These are phyloP conservation scores for Bipolaris oryzae DNA, from an alignment of 2,329 filamentous ascomycete species.

Conservation along the genomic window DNA sequence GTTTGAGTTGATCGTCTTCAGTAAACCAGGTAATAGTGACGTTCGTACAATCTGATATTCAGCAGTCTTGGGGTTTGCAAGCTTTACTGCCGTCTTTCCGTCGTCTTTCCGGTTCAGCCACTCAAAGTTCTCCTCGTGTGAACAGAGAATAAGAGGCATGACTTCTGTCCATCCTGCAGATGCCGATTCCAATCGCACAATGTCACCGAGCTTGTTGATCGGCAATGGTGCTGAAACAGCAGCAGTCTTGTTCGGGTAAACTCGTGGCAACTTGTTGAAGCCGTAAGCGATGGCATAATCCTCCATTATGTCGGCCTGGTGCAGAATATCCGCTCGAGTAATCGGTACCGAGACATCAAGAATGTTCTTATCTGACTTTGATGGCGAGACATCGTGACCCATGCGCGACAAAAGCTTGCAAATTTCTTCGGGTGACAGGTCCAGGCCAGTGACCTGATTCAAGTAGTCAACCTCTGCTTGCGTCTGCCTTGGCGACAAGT, in stretches of 20 bases:
- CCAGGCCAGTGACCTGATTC: slow-evolving; percentile 87
- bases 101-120: slow-evolving; percentile 93
- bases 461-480: slow-evolving; percentile 91
- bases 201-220: slow-evolving; percentile 94
- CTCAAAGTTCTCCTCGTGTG: slow-evolving; percentile 96
- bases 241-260: slow-evolving; percentile 82
- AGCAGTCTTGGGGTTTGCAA: slow-evolving; percentile 89
- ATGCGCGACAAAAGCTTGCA: slow-evolving; percentile 85
- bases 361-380: slow-evolving; percentile 67
- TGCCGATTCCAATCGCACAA: slow-evolving; percentile 84
- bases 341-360: slow-evolving; percentile 84
- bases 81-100: slow-evolving; percentile 78
- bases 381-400: slow-evolving; percentile 82
- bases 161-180: slow-evolving; percentile 97
- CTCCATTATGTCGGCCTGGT: slow-evolving; percentile 98
- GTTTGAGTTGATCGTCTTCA: slow-evolving; percentile 95
- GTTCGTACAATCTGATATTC: slow-evolving; percentile 95
- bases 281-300: slow-evolving; percentile 96
- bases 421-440: slow-evolving; percentile 74
- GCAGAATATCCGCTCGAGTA: slow-evolving; percentile 90
- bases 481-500: slow-evolving; percentile 75
- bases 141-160: slow-evolving; percentile 94
- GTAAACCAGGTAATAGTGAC: slow-evolving; percentile 79
- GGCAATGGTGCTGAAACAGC: slow-evolving; percentile 85
- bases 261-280: slow-evolving; percentile 92